A percentile compares a stretch with the other conserved stretches of the same genome.
Evolutionary conservation across 805 yeast genomes (phyloP).

Genomic region (Cyberlindnera veronae): DNA sequence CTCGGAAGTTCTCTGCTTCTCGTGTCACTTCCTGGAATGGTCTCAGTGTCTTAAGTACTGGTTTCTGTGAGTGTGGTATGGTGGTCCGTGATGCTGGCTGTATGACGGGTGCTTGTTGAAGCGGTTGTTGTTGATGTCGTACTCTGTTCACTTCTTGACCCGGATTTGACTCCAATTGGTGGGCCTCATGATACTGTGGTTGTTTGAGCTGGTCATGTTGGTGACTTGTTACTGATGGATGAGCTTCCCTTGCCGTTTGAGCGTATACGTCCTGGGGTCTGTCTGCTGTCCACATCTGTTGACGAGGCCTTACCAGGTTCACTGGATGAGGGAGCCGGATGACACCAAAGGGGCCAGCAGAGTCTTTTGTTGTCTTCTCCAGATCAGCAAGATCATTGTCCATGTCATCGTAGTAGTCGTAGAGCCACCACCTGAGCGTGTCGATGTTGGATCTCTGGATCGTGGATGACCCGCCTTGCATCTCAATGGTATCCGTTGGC

Average conservation of each 20-base stretch:
- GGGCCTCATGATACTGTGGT: too few relatives aligned
- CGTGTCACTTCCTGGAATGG: conserved; percentile 7
- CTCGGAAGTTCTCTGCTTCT: not conserved
- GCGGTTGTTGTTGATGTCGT: too few relatives aligned
- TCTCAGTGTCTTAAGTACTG: not conserved
- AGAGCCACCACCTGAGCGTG: conserved; percentile 33
- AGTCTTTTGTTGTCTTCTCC: conserved; percentile 5
- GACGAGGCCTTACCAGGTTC: not conserved
- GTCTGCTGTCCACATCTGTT: too few relatives aligned
- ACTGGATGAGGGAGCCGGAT: conserved; percentile 1
- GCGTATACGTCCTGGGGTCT: too few relatives aligned
- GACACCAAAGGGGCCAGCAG: conserved; percentile 21
- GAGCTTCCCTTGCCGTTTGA: too few relatives aligned
- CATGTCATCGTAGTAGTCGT: conserved; percentile 64
- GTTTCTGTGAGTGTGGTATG: not conserved
- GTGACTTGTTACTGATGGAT: not conserved
- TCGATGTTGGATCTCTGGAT: conserved; percentile 63
- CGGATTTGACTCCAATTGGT: not conserved
- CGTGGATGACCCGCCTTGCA: conserved; percentile 9
- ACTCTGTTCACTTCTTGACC: too few relatives aligned
- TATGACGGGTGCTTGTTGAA: too few relatives aligned
- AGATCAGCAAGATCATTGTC: conserved; percentile 59
- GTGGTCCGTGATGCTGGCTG: too few relatives aligned
- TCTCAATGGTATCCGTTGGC: conserved; percentile 5
- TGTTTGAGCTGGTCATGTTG: not conserved